phyloP scores from a whole-genome alignment of 2,329 filamentous ascomycete genomes.

The Aureobasidium mangrovei region DNA sequence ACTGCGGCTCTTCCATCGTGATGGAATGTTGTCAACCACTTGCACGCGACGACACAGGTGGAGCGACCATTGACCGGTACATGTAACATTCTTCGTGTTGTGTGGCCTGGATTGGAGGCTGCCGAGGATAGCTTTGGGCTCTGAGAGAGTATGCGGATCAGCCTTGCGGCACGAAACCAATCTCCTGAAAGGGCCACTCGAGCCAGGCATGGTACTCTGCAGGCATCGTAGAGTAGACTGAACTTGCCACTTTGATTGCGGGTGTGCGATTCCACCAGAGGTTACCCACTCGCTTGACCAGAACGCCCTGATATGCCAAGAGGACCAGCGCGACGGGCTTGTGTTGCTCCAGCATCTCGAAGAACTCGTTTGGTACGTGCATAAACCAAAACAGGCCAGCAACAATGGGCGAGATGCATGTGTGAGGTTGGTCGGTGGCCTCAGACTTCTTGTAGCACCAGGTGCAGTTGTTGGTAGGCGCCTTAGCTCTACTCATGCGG shows the following conservation, averaged over 20 bases:
- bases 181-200: slow-evolving; percentile 9
- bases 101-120: neutral
- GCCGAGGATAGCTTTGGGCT: neutral
- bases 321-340: slow-evolving; percentile 5
- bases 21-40: too few species aligned
- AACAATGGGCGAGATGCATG: slow-evolving; percentile 2
- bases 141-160: neutral
- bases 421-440: neutral
- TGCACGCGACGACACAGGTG: too few species aligned
- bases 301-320: slow-evolving; percentile 1
- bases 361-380: slow-evolving; percentile 3
- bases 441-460: slow-evolving; percentile 6
- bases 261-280: slow-evolving; percentile 11
- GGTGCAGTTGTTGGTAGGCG: slow-evolving; percentile 1
- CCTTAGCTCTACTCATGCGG: slow-evolving; percentile 10
- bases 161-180: neutral
- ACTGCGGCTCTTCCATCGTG: too few species aligned
- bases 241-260: slow-evolving; percentile 5
- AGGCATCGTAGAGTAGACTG: slow-evolving; percentile 1
- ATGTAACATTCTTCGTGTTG: too few species aligned
- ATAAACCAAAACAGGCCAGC: slow-evolving; percentile 7
- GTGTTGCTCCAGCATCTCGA: slow-evolving; percentile 11
- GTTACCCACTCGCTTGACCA: neutral
- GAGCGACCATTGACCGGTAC: too few species aligned
- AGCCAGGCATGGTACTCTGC: slow-evolving; percentile 10